Evolutionary conservation across 2,329 filamentous ascomycete species (phyloP).

Genomic region (Teratosphaeria zuluensis): DNA sequence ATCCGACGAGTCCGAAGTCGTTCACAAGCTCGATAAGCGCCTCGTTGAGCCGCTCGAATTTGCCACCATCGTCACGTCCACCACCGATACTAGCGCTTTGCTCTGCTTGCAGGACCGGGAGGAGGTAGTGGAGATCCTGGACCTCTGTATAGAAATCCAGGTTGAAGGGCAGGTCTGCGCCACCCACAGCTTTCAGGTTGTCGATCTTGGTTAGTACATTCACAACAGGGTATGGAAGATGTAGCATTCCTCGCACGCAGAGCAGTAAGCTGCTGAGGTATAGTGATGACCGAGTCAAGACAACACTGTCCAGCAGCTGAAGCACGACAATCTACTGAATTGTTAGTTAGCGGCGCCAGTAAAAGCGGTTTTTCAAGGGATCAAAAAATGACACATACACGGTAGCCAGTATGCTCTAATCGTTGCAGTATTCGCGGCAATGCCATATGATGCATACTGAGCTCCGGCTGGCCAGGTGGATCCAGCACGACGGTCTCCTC

Average conservation of each 20-base stretch:
- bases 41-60: constrained; percentile 75
- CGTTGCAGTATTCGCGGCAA: constrained; percentile 84
- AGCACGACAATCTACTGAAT: constrained; percentile 69
- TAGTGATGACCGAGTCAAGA: constrained; percentile 81
- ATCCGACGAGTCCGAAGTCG: constrained; percentile 79
- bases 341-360: constrained; percentile 27
- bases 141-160: constrained; percentile 97
- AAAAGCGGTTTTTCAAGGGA: not conserved
- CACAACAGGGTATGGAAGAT: constrained; percentile 91
- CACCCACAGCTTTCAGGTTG: constrained; percentile 61
- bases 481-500: constrained; percentile 94
- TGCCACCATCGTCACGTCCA: constrained; percentile 32
- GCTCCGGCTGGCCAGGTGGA: constrained; percentile 91
- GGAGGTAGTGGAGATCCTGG: constrained; percentile 77
- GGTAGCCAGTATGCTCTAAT: constrained; percentile 82
- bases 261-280: constrained; percentile 92
- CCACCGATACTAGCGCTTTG: constrained; percentile 31
- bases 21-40: constrained; percentile 81
- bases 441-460: constrained; percentile 91
- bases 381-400: constrained; percentile 53
- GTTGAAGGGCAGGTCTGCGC: constrained; percentile 83
- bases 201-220: constrained; percentile 98
- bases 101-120: constrained; percentile 72
- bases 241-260: constrained; percentile 90
- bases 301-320: constrained; percentile 89